Percentiles rank a stretch among this genome's conserved stretches.
Conservation (phyloP, 495 filamentous ascomycete species). For the Annulohypoxylon maeteangense region DNA sequence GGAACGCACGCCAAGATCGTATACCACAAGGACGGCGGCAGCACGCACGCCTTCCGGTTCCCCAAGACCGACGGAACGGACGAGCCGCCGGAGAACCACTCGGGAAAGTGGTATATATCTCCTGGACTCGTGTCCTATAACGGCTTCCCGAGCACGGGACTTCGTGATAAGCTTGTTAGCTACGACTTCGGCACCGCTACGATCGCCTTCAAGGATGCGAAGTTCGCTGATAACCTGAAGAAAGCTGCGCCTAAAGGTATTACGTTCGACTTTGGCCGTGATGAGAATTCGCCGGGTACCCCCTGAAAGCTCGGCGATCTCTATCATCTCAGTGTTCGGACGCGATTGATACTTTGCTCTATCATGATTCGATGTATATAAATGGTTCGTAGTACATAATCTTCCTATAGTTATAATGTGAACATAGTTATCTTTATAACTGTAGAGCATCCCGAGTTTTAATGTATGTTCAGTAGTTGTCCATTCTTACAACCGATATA, state of each 20-base stretch:
- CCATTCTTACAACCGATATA: no score
- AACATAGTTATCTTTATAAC: neutral
- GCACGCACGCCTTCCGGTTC: constrained; percentile 47
- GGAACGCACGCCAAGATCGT: constrained; percentile 45
- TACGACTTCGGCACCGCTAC: neutral
- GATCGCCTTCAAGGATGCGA: neutral
- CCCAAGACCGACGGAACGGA: constrained; percentile 29
- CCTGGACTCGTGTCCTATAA: neutral
- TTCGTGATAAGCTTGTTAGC: neutral
- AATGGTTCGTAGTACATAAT: no score
- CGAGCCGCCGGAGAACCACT: constrained; percentile 30
- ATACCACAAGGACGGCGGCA: constrained; percentile 46
- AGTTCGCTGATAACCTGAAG: neutral
- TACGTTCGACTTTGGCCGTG: neutral
- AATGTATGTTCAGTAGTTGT: no score
- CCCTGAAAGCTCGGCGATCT: neutral
- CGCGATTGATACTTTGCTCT: no score
- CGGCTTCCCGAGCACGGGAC: neutral
- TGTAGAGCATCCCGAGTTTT: neutral
- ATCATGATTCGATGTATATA: neutral
- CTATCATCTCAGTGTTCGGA: no score
- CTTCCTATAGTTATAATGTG: neutral
- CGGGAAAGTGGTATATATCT: constrained; percentile 23
- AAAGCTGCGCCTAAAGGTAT: neutral
- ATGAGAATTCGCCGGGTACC: neutral